Evolutionary conservation across 805 yeast species (phyloP).

Genomic region (Vanderwaltozyma yarrowii): DNA sequence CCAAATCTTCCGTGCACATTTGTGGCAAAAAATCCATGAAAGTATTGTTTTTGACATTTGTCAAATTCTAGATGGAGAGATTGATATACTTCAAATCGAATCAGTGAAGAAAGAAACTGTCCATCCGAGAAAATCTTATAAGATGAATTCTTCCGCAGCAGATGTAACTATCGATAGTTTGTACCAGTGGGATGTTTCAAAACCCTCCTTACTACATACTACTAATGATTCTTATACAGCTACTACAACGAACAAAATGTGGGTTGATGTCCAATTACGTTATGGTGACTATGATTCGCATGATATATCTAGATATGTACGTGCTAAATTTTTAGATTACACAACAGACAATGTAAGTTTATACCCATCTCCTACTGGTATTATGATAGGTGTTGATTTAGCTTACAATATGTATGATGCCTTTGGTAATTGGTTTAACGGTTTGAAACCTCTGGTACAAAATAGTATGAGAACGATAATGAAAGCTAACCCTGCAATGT

Average conservation of each 20-base stretch:
- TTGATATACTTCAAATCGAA: constrained; percentile 74
- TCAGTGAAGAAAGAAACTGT: constrained; percentile 83
- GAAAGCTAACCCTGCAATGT: constrained; percentile 90
- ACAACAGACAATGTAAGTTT: constrained; percentile 76
- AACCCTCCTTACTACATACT: constrained; percentile 72
- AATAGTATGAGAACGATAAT: constrained; percentile 88
- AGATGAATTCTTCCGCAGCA: constrained; percentile 93
- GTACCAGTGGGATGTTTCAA: constrained; percentile 71
- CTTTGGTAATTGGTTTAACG: constrained; percentile 97
- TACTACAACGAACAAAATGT: constrained; percentile 57
- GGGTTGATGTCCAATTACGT: constrained; percentile 92
- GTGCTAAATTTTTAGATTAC: constrained; percentile 89
- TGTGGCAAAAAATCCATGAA: constrained; percentile 99
- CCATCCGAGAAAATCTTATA: constrained; percentile 94
- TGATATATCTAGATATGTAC: constrained; percentile 85
- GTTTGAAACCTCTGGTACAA: constrained; percentile 79
- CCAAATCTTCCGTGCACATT: constrained; percentile 93
- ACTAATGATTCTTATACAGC: constrained; percentile 53
- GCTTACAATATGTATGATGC: constrained; percentile 96
- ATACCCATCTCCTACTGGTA: constrained; percentile 91
- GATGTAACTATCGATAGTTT: constrained; percentile 72
- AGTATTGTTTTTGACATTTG: constrained; percentile 87
- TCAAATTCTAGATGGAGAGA: constrained; percentile 81
- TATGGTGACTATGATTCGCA: constrained; percentile 98
- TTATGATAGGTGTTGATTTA: constrained; percentile 80